Evolutionary conservation across 2,329 filamentous ascomycete species (phyloP).

Genomic region (Cordyceps cateniannulata): DNA sequence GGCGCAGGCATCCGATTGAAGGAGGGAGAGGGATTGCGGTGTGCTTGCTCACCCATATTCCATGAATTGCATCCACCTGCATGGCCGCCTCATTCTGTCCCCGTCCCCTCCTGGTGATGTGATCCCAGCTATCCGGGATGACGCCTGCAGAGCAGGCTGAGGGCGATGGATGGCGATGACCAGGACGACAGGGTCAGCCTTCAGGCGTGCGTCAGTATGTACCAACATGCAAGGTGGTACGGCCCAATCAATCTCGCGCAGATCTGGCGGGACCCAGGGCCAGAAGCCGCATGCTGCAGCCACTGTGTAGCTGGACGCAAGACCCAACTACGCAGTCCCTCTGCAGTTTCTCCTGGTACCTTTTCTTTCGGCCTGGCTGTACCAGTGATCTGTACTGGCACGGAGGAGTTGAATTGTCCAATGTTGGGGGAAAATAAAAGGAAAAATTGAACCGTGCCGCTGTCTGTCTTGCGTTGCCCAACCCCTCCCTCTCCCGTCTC

Average conservation of each 20-base stretch:
- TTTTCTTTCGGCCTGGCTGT: no score
- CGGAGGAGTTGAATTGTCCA: no score
- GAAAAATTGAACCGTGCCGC: no score
- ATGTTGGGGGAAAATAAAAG: no score
- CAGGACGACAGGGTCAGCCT: background rate
- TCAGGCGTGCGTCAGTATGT: background rate
- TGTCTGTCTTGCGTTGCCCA: no score
- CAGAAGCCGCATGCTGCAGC: background rate
- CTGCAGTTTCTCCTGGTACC: no score
- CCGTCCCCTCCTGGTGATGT: background rate
- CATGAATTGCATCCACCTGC: background rate
- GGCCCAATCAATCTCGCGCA: conserved; percentile 11
- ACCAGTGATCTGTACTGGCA: no score
- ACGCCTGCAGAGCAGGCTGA: background rate
- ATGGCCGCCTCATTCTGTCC: background rate
- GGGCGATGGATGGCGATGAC: background rate
- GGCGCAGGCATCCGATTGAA: no score
- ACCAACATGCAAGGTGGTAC: background rate
- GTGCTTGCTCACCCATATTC: background rate
- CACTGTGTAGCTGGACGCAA: background rate
- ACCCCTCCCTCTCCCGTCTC: no score
- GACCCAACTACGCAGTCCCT: background rate
- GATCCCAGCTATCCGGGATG: conserved; percentile 7
- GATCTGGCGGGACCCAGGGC: background rate
- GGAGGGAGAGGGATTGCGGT: background rate